phyloP scores from a whole-genome alignment of 371 early-diverging fungal species.

The Rhizopus sp. region DNA sequence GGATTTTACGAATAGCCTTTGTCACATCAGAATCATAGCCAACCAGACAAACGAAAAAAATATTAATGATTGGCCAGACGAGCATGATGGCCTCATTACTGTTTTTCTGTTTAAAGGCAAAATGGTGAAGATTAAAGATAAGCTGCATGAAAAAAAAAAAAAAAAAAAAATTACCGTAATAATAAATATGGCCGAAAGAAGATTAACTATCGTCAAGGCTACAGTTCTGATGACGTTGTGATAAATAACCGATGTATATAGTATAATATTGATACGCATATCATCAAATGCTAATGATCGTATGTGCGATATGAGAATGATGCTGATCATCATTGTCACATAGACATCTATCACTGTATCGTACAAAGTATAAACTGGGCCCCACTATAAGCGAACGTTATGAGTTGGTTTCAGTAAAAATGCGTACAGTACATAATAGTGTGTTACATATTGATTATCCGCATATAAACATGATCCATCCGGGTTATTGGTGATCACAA shows the following conservation, averaged over 20 bases:
- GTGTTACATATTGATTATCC: conserved; percentile 35
- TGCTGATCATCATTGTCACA: conserved; percentile 36
- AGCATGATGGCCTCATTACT: conserved; percentile 26
- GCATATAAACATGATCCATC: conserved; percentile 30
- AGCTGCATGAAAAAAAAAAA: background rate
- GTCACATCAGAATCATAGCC: conserved; percentile 50
- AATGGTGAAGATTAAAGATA: background rate
- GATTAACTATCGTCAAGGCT: conserved; percentile 34
- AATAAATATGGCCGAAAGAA: conserved; percentile 38
- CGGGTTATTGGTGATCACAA: conserved; percentile 11
- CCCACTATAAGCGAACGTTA: conserved; percentile 30
- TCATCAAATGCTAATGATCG: conserved; percentile 21
- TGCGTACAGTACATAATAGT: background rate
- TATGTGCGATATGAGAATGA: conserved; percentile 36
- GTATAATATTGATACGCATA: conserved; percentile 24
- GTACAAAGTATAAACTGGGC: conserved; percentile 43
- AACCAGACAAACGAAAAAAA: conserved; percentile 33
- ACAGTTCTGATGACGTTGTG: conserved; percentile 39
- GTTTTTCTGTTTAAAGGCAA: conserved; percentile 9
- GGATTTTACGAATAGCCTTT: conserved; percentile 26
- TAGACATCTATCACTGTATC: conserved; percentile 46
- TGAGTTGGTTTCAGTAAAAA: background rate
- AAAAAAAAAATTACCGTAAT: conserved; percentile 26
- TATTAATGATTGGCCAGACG: conserved; percentile 43
- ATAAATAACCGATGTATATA: conserved; percentile 37